Conservation (phyloP, 2,329 filamentous ascomycete species). For the Penicillium sp. region DNA sequence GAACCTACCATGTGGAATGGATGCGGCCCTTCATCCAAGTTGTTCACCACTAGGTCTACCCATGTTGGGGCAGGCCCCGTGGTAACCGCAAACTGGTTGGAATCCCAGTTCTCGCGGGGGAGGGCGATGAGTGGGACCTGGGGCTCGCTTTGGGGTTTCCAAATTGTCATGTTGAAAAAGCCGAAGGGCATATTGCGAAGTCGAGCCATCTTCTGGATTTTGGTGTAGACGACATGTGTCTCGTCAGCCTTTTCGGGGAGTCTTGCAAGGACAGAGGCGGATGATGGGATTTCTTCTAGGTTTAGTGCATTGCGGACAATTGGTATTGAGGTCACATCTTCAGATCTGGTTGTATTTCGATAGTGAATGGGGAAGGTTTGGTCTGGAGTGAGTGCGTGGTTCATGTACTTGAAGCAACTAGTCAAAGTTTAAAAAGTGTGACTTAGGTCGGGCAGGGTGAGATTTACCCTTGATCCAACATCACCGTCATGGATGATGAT, state of each 20-base stretch:
- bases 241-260: conserved; percentile 39
- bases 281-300: conserved; percentile 31
- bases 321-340: background rate
- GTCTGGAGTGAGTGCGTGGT: conserved; percentile 44
- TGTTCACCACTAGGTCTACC: conserved; percentile 56
- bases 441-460: background rate
- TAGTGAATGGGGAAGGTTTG: conserved; percentile 43
- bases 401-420: conserved; percentile 51
- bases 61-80: conserved; percentile 39
- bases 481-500: conserved; percentile 32
- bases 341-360: background rate
- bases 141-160: conserved; percentile 44
- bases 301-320: conserved; percentile 22
- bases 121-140: conserved; percentile 40
- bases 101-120: conserved; percentile 44
- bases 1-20: conserved; percentile 54
- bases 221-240: conserved; percentile 52
- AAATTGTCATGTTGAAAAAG: conserved; percentile 55
- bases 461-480: conserved; percentile 43
- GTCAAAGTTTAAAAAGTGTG: background rate
- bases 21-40: conserved; percentile 55
- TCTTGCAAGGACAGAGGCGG: conserved; percentile 29
- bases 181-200: conserved; percentile 50
- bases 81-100: conserved; percentile 45
- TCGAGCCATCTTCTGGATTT: conserved; percentile 50